Evolutionary conservation across 176 grass and related monocot species (phyloP).

Genomic region (Oryza glaberrima): DNA sequence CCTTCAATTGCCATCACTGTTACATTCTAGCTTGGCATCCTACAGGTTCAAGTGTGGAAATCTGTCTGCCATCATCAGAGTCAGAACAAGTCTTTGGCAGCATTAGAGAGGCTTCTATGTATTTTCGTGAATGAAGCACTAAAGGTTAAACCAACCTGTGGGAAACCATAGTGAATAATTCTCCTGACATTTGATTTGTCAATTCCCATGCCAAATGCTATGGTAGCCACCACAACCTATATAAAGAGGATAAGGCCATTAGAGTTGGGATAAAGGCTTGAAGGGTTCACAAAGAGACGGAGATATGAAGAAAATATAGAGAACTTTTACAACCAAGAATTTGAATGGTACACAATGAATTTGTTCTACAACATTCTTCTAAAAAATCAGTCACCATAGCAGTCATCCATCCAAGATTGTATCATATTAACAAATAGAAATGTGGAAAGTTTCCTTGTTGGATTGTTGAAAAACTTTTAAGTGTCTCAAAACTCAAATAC

Average conservation of each 20-base stretch:
- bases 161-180: constrained; percentile 95
- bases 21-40: constrained; percentile 27
- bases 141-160: constrained; percentile 65
- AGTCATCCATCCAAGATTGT: neutral
- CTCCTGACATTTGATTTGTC: constrained; percentile 95
- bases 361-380: neutral
- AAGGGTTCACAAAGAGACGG: constrained; percentile 7
- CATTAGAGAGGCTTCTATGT: constrained; percentile 25
- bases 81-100: neutral
- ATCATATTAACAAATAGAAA: constrained; percentile 19
- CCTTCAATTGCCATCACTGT: neutral
- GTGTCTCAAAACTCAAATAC: neutral
- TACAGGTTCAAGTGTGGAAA: constrained; percentile 20
- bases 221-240: constrained; percentile 96
- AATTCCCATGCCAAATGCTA: constrained; percentile 99
- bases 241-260: constrained; percentile 33
- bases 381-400: neutral
- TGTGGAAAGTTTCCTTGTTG: constrained; percentile 14
- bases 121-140: constrained; percentile 39
- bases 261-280: constrained; percentile 14
- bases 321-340: neutral
- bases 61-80: neutral
- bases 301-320: neutral
- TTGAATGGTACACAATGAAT: neutral
- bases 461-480: neutral